Evolutionary conservation across 2,329 filamentous ascomycete species (phyloP).

Genomic region (Venturia effusa): DNA sequence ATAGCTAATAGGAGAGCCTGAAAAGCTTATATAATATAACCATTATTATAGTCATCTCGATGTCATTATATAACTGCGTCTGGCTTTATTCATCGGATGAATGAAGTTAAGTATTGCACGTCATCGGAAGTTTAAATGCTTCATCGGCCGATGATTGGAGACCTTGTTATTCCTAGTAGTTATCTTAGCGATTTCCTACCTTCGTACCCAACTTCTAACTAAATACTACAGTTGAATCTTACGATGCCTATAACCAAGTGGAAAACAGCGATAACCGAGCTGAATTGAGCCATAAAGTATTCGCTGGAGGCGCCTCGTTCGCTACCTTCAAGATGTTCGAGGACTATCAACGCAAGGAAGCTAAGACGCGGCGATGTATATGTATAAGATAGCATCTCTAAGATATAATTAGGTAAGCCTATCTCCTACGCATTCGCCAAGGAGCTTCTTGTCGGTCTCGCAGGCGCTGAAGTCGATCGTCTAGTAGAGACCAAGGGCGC

Average conservation of each 20-base stretch:
- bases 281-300: conserved; percentile 59
- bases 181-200: neutral
- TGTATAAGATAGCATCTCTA: neutral
- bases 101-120: too few relatives aligned
- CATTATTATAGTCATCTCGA: too few relatives aligned
- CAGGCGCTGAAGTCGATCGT: conserved; percentile 65
- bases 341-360: conserved; percentile 60
- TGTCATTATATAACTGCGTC: too few relatives aligned
- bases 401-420: conserved; percentile 44
- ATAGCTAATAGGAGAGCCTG: too few relatives aligned
- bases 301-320: conserved; percentile 68
- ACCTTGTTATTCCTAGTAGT: too few relatives aligned
- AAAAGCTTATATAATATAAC: too few relatives aligned
- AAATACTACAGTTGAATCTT: conserved; percentile 34
- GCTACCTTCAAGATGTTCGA: conserved; percentile 72
- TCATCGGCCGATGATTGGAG: too few relatives aligned
- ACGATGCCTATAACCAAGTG: conserved; percentile 44
- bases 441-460: conserved; percentile 62
- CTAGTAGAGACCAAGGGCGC: conserved; percentile 49
- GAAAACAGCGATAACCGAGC: conserved; percentile 39
- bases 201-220: neutral
- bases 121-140: too few relatives aligned
- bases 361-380: conserved; percentile 28
- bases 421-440: conserved; percentile 68
- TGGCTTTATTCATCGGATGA: too few relatives aligned